Base-by-base conservation (phyloP, 306 rosid species). In the Corylus avellana region DNA sequence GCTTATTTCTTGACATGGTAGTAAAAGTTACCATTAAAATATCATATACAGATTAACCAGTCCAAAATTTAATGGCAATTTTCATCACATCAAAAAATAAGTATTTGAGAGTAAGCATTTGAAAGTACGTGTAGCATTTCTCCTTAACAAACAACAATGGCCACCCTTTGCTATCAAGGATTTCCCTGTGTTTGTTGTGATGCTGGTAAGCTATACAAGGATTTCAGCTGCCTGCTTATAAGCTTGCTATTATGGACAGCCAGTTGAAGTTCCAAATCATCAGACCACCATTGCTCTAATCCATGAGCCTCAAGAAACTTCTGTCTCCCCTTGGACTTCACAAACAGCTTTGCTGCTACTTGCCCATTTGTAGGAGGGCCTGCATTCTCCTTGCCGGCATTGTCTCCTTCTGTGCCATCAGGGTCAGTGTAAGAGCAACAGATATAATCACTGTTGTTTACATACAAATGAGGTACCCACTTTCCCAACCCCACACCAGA, bases 211-310 rank as follows among this genome's bases (percentile, higher is more conserved):
- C 74, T 75, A 75, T 91, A 89, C 70, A 93, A 81, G 61, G 99
- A 96, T 81, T 90, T 86, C 74, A 96, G 88, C 80, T 96, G 98
- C 75, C 88, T 88, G 85, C 88, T 95, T 75, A 95, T 91, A 78
- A 95, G 94, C 81, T 87, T 93, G 75, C 98, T 95, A 18, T 85
- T 91, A 48, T 91, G 90, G 42, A 88, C 88, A 82, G 91, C 96
- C 83, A 89, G 75, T 70, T 91, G 93, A 86, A 91, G 96, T 71
- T 93, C 93, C 78, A 90, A 83, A 79, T 91, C 98, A 73, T 92
- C 94, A 44, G 99, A 93, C 98, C 98, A 96, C 99, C 99, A 96
- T 75, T 96, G 98, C 79, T 90, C 96, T 70, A 93, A 49, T 11
- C 98, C 99, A 84, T 96, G 99, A 82, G 99, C 99, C 82, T 93